These are phyloP conservation scores for Biancaea sappan DNA, from an alignment of 306 rosid genomes.

Conservation along the genomic window DNA sequence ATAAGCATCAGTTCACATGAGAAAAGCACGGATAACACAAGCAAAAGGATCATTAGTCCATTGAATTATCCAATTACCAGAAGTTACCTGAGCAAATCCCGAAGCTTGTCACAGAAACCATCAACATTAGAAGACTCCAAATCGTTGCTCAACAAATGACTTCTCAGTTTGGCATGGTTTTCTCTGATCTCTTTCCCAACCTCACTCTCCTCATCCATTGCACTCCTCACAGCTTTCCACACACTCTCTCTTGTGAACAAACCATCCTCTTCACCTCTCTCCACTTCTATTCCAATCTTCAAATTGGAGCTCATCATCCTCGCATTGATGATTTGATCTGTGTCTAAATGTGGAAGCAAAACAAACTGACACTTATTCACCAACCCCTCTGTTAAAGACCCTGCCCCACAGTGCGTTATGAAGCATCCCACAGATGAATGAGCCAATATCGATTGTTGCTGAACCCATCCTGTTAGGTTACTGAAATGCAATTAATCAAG, in stretches of 20 bases:
- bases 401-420: neutral
- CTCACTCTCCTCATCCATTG: constrained; percentile 49
- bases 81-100: neutral
- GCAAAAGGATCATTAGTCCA: too few species aligned
- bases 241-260: constrained; percentile 49
- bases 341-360: neutral
- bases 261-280: constrained; percentile 37
- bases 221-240: constrained; percentile 42
- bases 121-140: constrained; percentile 27
- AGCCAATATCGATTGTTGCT: neutral
- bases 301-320: neutral
- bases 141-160: neutral
- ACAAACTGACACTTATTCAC: neutral
- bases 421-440: constrained; percentile 10
- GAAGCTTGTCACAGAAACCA: constrained; percentile 23
- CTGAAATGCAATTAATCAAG: too few species aligned
- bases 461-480: too few species aligned
- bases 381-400: neutral
- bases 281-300: constrained; percentile 11
- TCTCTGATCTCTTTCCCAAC: constrained; percentile 39
- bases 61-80: too few species aligned
- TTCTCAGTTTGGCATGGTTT: constrained; percentile 45
- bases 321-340: neutral
- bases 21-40: too few species aligned
- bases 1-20: too few species aligned